Conservation (phyloP, 2,329 filamentous ascomycete genomes). For the Pyricularia sp. region DNA sequence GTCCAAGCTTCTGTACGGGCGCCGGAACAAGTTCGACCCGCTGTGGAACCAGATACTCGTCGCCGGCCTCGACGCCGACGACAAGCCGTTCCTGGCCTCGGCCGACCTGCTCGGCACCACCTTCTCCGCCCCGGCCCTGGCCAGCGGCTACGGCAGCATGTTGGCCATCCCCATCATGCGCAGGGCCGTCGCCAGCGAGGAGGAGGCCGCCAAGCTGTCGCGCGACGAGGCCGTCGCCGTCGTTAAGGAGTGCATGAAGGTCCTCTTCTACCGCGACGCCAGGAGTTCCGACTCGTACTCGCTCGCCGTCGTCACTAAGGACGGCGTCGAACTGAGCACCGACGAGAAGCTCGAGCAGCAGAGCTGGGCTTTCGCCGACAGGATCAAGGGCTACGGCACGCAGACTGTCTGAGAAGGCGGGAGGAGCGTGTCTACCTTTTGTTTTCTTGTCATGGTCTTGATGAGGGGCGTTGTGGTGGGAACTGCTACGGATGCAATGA, state of each 20-base stretch:
- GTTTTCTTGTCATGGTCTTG: neutral
- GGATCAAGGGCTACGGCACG: constrained; percentile 89
- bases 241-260: constrained; percentile 94
- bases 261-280: constrained; percentile 93
- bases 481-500: neutral
- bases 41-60: constrained; percentile 96
- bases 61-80: constrained; percentile 72
- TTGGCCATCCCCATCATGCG: constrained; percentile 89
- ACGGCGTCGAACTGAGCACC: constrained; percentile 77
- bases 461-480: neutral
- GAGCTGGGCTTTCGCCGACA: constrained; percentile 97
- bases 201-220: constrained; percentile 58
- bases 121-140: constrained; percentile 77
- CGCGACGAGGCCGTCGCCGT: constrained; percentile 72
- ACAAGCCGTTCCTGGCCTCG: constrained; percentile 80
- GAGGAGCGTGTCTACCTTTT: neutral
- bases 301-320: constrained; percentile 80
- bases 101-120: constrained; percentile 91
- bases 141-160: constrained; percentile 89
- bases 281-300: constrained; percentile 87
- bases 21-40: constrained; percentile 91
- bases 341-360: constrained; percentile 85
- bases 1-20: constrained; percentile 89
- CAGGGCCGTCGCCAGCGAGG: constrained; percentile 75
- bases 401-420: constrained; percentile 47